Base-by-base conservation (phyloP, 352 stramenopile genomes). In the Globisporangium canariense region DNA sequence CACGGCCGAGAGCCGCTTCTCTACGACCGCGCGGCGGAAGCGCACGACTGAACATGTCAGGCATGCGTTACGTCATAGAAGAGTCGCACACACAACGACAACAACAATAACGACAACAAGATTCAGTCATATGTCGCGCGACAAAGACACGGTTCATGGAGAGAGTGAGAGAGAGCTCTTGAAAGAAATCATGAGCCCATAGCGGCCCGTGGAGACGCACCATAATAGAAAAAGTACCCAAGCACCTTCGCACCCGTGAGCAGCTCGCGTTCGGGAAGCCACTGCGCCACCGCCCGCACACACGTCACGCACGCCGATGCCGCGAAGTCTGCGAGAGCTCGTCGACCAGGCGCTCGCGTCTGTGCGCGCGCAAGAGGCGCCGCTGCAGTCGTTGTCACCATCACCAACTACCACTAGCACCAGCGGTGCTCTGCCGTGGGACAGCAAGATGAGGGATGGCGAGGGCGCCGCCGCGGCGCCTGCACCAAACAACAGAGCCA, bases 151-250 rank as follows among this genome's bases (percentile, higher is more conserved):
- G 58, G 50, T 25, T 41, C 36, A 11, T 16, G 36, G 36, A 9
- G 32, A 36, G 32, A 36, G 32, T 9, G 32, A 36, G 32, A 36
- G 32, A 36, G 32, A 36, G 32, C 4, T 36, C 32, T 9, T 8
- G 5, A 6, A 49, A 22, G 4, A 49, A 52, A 8, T 20, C 46
- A 52, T 1, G 46, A 52, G 45, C 16, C 36, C 20, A 28, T 1
- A 25, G 59, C 36, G 3, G 36, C 36, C 11, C 4, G 60, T 4
- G 11, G 13, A 32, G 41, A 72, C 75, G 64, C 67, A 86, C 78
- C 78, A 72, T 78, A 77, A 68, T 71, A 86, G 64, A 78, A 77
- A 60, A 86, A 62, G 53, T 78, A 71, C 46, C 68, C 75, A n/a
- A 84, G 57, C 62, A 64, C 62, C 16, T 51, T 50, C 46, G 74